Evolutionary conservation across 2,329 filamentous ascomycete species (phyloP).

Genomic region (Coccinonectria pachysandricola): DNA sequence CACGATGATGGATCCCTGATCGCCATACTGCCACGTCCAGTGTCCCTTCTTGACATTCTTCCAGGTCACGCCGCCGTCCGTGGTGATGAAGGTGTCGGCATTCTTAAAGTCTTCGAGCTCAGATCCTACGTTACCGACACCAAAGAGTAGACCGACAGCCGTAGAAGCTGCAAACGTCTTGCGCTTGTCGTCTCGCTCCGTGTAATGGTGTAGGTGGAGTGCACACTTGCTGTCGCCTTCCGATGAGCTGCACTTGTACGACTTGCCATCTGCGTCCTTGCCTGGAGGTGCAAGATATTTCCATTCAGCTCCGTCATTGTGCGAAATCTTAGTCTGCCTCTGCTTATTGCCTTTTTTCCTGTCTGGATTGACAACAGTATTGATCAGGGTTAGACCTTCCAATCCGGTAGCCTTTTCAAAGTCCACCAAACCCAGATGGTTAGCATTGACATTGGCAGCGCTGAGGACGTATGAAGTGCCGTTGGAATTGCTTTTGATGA

Average conservation of each 20-base stretch:
- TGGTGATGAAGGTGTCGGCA: conserved; percentile 82
- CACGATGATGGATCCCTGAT: conserved; percentile 86
- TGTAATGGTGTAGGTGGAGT: conserved; percentile 91
- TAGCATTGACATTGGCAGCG: conserved; percentile 69
- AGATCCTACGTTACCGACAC: conserved; percentile 77
- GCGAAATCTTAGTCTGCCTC: conserved; percentile 83
- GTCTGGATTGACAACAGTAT: conserved; percentile 67
- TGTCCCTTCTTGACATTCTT: conserved; percentile 73
- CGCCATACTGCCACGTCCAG: conserved; percentile 91
- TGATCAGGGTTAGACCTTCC: conserved; percentile 82
- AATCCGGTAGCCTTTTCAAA: conserved; percentile 93
- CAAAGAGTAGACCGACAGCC: conserved; percentile 85
- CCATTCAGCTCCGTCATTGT: conserved; percentile 94
- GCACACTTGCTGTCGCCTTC: conserved; percentile 60
- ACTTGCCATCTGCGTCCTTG: conserved; percentile 60
- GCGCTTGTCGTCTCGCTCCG: conserved; percentile 70
- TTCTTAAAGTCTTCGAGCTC: conserved; percentile 56
- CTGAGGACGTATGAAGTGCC: conserved; percentile 90
- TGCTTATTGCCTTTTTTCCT: conserved; percentile 71
- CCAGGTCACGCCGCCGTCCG: conserved; percentile 87
- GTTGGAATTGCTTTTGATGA: conserved; percentile 98
- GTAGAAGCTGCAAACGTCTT: conserved; percentile 84
- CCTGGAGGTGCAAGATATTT: conserved; percentile 60
- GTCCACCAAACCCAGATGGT: conserved; percentile 70
- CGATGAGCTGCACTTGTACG: conserved; percentile 55